A percentile compares a stretch with the other conserved stretches of the same genome.
These are phyloP conservation scores for Tolypocladium paradoxum DNA, from an alignment of 2,329 filamentous ascomycete genomes.

Conservation along the genomic window DNA sequence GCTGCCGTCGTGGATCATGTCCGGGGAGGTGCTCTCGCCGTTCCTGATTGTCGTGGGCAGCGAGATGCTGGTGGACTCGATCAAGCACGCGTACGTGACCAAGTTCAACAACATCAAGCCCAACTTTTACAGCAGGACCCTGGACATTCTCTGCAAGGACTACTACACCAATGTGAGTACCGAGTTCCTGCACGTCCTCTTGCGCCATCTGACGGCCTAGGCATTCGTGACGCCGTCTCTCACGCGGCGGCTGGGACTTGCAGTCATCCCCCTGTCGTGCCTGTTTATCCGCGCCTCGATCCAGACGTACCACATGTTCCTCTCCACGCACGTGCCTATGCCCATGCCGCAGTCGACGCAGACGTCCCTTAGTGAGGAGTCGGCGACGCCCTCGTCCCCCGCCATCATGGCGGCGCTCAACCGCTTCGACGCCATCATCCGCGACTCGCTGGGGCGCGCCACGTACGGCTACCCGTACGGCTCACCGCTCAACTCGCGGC, in stretches of 20 bases:
- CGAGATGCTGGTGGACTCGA: conserved; percentile 92
- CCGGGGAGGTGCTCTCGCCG: conserved; percentile 80
- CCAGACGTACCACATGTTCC: conserved; percentile 97
- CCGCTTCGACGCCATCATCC: conserved; percentile 65
- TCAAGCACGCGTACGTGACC: conserved; percentile 95
- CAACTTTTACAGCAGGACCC: conserved; percentile 74
- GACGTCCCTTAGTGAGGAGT: conserved; percentile 55
- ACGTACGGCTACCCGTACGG: conserved; percentile 51
- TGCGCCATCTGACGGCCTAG: conserved; percentile 24
- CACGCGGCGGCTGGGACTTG: conserved; percentile 79
- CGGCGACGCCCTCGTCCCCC: conserved; percentile 54
- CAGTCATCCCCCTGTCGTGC: conserved; percentile 84
- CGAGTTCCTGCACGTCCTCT: neutral
- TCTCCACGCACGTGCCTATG: conserved; percentile 73
- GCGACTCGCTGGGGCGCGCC: conserved; percentile 64
- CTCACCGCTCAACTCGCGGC: conserved; percentile 24
- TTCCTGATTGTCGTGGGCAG: conserved; percentile 91
- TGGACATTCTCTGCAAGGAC: conserved; percentile 92
- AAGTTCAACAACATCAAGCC: conserved; percentile 98
- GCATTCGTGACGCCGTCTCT: conserved; percentile 87
- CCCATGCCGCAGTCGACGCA: conserved; percentile 56
- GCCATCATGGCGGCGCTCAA: conserved; percentile 68
- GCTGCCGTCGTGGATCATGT: conserved; percentile 65
- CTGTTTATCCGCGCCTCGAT: conserved; percentile 90
- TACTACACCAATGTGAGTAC: conserved; percentile 80